phyloP scores from a whole-genome alignment of 148 eudicot species.

The Bassia scoparia region DNA sequence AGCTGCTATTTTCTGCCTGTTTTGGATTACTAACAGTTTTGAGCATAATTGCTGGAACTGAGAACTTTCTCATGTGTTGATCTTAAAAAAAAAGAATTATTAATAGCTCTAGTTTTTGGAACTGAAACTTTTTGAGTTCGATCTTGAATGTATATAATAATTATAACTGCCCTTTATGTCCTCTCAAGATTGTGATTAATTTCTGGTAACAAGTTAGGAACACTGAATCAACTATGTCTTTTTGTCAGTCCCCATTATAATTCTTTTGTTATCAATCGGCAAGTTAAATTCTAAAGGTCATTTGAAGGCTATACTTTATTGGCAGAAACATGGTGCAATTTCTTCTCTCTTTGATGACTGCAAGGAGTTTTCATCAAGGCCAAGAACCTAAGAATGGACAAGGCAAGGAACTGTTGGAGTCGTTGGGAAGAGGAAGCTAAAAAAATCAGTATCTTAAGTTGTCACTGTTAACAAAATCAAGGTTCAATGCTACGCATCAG shows the following conservation, averaged over 20 bases:
- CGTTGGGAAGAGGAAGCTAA: slow-evolving; percentile 51
- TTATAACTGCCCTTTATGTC: too few species aligned
- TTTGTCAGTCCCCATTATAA: not conserved
- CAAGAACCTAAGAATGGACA: slow-evolving; percentile 31
- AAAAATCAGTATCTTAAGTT: slow-evolving; percentile 44
- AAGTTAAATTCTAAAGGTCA: slow-evolving; percentile 5
- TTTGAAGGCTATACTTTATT: slow-evolving; percentile 5
- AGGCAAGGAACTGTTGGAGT: slow-evolving; percentile 40
- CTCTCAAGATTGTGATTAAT: too few species aligned
- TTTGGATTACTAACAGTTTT: not conserved
- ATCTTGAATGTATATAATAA: too few species aligned
- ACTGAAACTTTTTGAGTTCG: too few species aligned
- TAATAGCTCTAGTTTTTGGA: too few species aligned
- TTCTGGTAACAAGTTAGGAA: too few species aligned
- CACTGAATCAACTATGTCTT: too few species aligned
- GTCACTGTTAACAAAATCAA: slow-evolving; percentile 35
- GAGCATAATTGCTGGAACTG: not conserved
- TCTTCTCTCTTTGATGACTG: slow-evolving; percentile 31
- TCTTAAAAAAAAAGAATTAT: not conserved
- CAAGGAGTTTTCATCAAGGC: slow-evolving; percentile 33
- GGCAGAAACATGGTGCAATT: slow-evolving; percentile 33
- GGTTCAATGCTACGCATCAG: slow-evolving; percentile 35
- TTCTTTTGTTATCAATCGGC: too few species aligned
- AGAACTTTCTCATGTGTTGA: not conserved
- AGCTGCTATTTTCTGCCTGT: not conserved